Conservation (phyloP, 768 basidiomycete species). For the Tricholoma terreum region DNA sequence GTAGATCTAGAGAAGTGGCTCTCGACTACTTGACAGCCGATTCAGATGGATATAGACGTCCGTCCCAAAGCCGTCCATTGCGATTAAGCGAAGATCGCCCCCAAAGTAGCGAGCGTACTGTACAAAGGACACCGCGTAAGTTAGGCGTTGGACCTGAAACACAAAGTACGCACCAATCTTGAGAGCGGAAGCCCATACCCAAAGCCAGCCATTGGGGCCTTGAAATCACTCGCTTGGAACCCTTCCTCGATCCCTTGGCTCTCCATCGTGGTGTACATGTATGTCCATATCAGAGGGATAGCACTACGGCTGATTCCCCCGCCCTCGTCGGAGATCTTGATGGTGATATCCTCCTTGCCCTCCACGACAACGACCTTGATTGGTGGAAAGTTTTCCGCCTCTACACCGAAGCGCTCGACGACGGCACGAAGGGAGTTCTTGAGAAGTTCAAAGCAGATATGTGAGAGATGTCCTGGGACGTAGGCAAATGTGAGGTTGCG, state of each 20-base stretch:
- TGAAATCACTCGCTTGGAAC: constrained; percentile 85
- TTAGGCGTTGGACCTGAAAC: neutral
- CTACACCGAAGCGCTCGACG: constrained; percentile 87
- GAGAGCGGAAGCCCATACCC: constrained; percentile 93
- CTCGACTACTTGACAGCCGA: constrained; percentile 75
- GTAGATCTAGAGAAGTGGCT: constrained; percentile 57
- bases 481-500: constrained; percentile 84
- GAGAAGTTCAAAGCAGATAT: constrained; percentile 94
- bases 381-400: constrained; percentile 75
- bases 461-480: constrained; percentile 94
- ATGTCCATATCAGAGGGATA: constrained; percentile 97
- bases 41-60: constrained; percentile 94
- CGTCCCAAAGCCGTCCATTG: constrained; percentile 98
- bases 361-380: constrained; percentile 96
- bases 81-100: constrained; percentile 87
- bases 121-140: neutral
- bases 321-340: constrained; percentile 98
- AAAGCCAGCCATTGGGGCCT: constrained; percentile 97
- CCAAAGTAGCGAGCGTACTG: constrained; percentile 96
- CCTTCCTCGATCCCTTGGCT: constrained; percentile 70
- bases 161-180: constrained; percentile 60
- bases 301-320: constrained; percentile 89
- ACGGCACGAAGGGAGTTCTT: constrained; percentile 98
- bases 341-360: constrained; percentile 97
- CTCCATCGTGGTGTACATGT: constrained; percentile 92